Percentiles rank a stretch among this genome's conserved stretches.
phyloP scores from a whole-genome alignment of 2,329 filamentous ascomycete genomes.

The Nothophoma quercina region DNA sequence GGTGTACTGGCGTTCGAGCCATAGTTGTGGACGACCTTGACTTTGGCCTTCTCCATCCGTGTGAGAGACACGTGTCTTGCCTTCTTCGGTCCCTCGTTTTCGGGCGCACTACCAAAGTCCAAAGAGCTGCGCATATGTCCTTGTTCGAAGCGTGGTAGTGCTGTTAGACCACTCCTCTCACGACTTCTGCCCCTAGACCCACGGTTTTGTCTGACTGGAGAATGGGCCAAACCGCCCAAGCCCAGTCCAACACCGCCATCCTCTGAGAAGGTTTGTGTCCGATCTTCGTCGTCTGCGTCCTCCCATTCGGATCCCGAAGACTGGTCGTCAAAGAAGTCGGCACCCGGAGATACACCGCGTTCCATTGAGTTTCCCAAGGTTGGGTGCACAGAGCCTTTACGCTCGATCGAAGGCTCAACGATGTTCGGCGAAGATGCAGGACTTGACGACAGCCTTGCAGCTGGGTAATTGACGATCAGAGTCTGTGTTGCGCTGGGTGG shows the following conservation, averaged over 20 bases:
- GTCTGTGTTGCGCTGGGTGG: conserved; percentile 27
- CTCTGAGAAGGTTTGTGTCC: conserved; percentile 23
- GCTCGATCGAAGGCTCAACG: conserved; percentile 27
- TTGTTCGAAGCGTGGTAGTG: conserved; percentile 26
- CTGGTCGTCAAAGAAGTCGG: conserved; percentile 41
- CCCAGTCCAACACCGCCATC: conserved; percentile 5
- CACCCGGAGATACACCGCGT: conserved; percentile 24
- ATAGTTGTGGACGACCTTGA: conserved; percentile 33
- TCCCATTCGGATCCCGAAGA: conserved; percentile 37
- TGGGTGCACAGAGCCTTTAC: conserved; percentile 34
- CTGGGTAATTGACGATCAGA: conserved; percentile 34
- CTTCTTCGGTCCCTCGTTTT: conserved; percentile 16
- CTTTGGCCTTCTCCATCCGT: conserved; percentile 30
- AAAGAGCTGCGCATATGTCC: conserved; percentile 6
- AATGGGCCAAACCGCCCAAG: conserved; percentile 15
- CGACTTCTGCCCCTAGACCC: conserved; percentile 19
- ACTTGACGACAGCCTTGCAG: conserved; percentile 38
- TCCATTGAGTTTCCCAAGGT: conserved; percentile 36
- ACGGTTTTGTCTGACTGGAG: not conserved
- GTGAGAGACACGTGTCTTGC: conserved; percentile 35
- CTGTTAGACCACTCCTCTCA: conserved; percentile 21
- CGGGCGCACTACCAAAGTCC: not conserved
- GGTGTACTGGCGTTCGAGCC: conserved; percentile 29
- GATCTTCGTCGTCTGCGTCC: conserved; percentile 28
- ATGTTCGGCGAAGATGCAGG: conserved; percentile 41